These are phyloP conservation scores for Rhynchospora breviuscula DNA, from an alignment of 176 grass and related monocot species.

Conservation along the genomic window DNA sequence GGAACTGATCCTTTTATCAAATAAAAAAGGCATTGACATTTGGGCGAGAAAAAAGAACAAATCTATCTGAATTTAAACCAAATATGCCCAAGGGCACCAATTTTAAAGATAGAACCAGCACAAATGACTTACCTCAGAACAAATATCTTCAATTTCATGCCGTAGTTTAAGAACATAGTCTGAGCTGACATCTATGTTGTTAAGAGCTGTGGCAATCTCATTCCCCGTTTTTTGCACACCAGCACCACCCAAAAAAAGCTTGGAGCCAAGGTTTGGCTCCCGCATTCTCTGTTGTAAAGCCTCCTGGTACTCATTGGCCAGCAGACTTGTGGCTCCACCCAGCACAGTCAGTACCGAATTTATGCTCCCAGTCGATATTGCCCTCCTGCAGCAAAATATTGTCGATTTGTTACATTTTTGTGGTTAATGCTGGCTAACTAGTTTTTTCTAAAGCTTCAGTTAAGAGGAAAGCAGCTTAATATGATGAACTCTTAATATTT, in stretches of 20 bases:
- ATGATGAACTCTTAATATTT: neutral
- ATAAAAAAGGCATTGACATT: neutral
- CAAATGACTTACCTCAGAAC: conserved; percentile 42
- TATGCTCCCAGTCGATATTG: conserved; percentile 77
- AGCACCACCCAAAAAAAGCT: conserved; percentile 84
- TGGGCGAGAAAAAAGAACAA: neutral
- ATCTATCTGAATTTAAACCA: neutral
- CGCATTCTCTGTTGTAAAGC: conserved; percentile 71
- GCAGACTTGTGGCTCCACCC: conserved; percentile 55
- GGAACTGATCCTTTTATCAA: neutral
- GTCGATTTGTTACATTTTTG: neutral
- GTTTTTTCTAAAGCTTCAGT: neutral
- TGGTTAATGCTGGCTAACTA: neutral
- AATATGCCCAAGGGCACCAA: neutral
- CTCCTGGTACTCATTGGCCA: conserved; percentile 95
- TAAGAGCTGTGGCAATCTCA: conserved; percentile 80
- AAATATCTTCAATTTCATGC: conserved; percentile 84
- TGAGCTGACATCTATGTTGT: conserved; percentile 88
- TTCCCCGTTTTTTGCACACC: conserved; percentile 77
- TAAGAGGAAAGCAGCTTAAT: neutral
- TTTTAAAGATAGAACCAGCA: neutral
- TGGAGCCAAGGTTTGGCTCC: conserved; percentile 76
- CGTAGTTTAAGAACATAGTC: conserved; percentile 86
- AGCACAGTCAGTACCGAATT: conserved; percentile 79
- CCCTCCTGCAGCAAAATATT: conserved; percentile 26